Evolutionary conservation across 805 yeast species (phyloP).

Genomic region (Jamesozyma rosinii): DNA sequence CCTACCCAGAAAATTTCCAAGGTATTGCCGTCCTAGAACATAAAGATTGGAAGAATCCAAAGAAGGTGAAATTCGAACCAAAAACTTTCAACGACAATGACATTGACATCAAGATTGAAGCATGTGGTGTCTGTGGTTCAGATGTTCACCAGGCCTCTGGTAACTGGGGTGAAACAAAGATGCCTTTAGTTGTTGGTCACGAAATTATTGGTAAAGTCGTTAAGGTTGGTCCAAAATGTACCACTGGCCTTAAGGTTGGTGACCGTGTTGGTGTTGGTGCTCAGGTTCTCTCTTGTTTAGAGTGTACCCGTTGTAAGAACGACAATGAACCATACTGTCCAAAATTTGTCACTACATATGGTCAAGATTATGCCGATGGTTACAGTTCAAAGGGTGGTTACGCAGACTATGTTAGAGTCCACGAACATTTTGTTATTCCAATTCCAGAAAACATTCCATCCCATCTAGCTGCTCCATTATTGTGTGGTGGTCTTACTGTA

Average conservation of each 20-base stretch:
- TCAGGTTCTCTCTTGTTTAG: slow-evolving; percentile 48
- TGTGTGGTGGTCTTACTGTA: slow-evolving; percentile 73
- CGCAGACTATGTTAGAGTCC: slow-evolving; percentile 53
- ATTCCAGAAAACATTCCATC: slow-evolving; percentile 49
- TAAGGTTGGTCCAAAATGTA: slow-evolving; percentile 49
- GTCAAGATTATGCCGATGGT: slow-evolving; percentile 37
- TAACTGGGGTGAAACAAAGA: slow-evolving; percentile 16
- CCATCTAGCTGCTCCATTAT: slow-evolving; percentile 58
- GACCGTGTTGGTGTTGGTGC: slow-evolving; percentile 81
- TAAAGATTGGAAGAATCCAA: slow-evolving; percentile 49
- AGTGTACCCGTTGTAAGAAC: slow-evolving; percentile 49
- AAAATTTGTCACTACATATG: slow-evolving; percentile 41
- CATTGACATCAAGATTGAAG: slow-evolving; percentile 48
- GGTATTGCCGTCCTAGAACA: slow-evolving; percentile 49
- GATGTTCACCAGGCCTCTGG: slow-evolving; percentile 32
- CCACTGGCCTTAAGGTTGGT: slow-evolving; percentile 45
- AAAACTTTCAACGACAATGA: slow-evolving; percentile 38
- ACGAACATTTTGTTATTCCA: slow-evolving; percentile 54
- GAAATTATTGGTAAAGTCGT: slow-evolving; percentile 56
- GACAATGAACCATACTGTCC: slow-evolving; percentile 52
- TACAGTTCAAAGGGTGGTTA: slow-evolving; percentile 55
- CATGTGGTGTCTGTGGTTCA: slow-evolving; percentile 62
- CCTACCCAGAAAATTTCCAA: slow-evolving; percentile 38
- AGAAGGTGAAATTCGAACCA: slow-evolving; percentile 41
- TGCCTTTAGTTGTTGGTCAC: slow-evolving; percentile 52